A percentile compares a stretch with the other conserved stretches of the same genome.
phyloP scores from a whole-genome alignment of 306 rosid species.

The Hippophae rhamnoides region DNA sequence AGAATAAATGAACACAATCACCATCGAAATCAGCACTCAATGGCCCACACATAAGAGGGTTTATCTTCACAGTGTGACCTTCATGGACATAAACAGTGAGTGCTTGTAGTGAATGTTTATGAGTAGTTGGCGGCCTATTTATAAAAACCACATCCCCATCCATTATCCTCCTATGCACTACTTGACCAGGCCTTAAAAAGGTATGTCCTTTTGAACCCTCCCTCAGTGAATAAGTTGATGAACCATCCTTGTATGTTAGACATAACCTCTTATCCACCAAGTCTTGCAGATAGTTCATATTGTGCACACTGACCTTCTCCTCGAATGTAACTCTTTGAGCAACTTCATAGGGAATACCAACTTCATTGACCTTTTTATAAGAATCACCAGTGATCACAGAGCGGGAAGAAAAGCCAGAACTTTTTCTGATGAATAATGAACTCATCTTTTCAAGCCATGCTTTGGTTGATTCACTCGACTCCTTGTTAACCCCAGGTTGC shows the following conservation, averaged over 20 bases:
- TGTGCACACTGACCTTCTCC: constrained; percentile 71
- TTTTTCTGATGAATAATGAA: constrained; percentile 76
- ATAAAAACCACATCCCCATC: constrained; percentile 90
- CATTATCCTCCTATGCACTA: constrained; percentile 82
- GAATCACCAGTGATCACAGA: constrained; percentile 93
- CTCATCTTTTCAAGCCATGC: constrained; percentile 95
- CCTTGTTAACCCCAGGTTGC: constrained; percentile 60
- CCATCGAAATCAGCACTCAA: constrained; percentile 96
- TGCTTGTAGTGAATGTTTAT: constrained; percentile 88
- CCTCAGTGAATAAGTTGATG: constrained; percentile 66
- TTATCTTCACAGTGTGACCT: constrained; percentile 79
- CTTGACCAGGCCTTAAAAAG: constrained; percentile 64
- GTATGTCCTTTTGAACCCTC: constrained; percentile 91
- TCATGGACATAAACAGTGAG: constrained; percentile 77
- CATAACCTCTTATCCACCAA: constrained; percentile 75
- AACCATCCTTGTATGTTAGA: constrained; percentile 62
- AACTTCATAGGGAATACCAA: constrained; percentile 78
- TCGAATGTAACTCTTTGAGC: constrained; percentile 80
- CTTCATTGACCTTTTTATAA: constrained; percentile 67
- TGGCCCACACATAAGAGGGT: constrained; percentile 91
- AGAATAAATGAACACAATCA: constrained; percentile 79
- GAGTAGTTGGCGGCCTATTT: constrained; percentile 91
- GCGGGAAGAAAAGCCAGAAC: constrained; percentile 96
- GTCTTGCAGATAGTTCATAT: constrained; percentile 56
- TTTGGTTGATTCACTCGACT: constrained; percentile 54